Evolutionary conservation across 148 eudicot genomes (phyloP).

Genomic region (Mesembryanthemum crystallinum): DNA sequence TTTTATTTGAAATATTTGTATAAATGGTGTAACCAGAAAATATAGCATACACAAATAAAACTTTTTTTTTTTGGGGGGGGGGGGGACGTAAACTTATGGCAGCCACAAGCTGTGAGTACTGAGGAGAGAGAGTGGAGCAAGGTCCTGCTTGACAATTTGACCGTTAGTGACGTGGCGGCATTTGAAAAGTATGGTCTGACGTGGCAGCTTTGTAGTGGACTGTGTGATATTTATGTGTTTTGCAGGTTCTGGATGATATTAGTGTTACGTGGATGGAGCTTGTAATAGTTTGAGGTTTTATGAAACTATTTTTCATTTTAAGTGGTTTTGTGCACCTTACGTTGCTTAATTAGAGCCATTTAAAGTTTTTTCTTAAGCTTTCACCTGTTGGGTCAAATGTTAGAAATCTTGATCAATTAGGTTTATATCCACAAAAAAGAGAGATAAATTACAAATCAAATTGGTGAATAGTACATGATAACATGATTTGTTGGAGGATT

Average conservation of each 20-base stretch:
- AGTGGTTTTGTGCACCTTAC: constrained; percentile 17
- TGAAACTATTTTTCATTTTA: not conserved
- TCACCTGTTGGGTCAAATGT: not conserved
- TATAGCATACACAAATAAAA: not conserved
- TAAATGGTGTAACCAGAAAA: not conserved
- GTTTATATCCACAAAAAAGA: not conserved
- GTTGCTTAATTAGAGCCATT: constrained; percentile 17
- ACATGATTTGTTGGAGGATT: no score
- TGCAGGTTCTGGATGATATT: not conserved
- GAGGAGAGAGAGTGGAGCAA: constrained; percentile 14
- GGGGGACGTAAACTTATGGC: constrained; percentile 9
- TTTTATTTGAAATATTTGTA: not conserved
- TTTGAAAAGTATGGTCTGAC: constrained; percentile 1
- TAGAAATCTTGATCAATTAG: not conserved
- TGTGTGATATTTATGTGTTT: constrained; percentile 8
- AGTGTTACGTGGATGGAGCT: constrained; percentile 3
- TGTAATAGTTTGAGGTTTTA: not conserved
- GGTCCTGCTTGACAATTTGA: not conserved
- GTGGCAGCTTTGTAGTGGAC: constrained; percentile 23
- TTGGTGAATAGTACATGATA: no score
- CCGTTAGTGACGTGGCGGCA: not conserved
- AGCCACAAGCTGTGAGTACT: constrained; percentile 29
- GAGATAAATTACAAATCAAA: no score
- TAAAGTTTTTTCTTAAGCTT: not conserved
- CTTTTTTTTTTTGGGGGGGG: not conserved